A percentile compares a stretch with the other conserved stretches of the same genome.
Conservation (phyloP, 2,329 filamentous ascomycete species). For the Tolypocladium tundrense region DNA sequence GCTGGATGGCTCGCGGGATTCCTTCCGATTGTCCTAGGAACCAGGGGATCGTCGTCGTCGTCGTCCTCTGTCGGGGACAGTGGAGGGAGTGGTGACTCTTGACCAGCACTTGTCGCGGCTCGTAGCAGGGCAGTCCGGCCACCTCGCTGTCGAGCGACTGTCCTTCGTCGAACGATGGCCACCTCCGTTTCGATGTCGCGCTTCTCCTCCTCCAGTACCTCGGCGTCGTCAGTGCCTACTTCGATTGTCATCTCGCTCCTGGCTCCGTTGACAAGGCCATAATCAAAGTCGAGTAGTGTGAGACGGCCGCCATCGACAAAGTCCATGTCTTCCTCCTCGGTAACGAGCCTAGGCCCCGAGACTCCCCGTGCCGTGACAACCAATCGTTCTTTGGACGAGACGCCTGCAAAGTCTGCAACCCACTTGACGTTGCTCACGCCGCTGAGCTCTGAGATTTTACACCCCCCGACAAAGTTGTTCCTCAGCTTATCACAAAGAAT, state of each 20-base stretch:
- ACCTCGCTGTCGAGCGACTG: conserved; percentile 53
- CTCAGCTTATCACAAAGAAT: conserved; percentile 56
- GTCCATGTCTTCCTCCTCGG: conserved; percentile 61
- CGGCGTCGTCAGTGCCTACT: conserved; percentile 59
- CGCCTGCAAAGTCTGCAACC: conserved; percentile 47
- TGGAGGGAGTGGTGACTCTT: conserved; percentile 15
- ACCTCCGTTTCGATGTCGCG: conserved; percentile 70
- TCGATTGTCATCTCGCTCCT: conserved; percentile 57
- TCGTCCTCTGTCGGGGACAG: conserved; percentile 18
- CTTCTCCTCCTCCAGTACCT: conserved; percentile 61
- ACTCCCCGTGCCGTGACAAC: conserved; percentile 66
- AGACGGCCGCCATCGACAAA: conserved; percentile 72
- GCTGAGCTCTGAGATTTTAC: conserved; percentile 52
- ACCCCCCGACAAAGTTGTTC: conserved; percentile 61
- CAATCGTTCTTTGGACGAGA: conserved; percentile 43
- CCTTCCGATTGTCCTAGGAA: conserved; percentile 37
- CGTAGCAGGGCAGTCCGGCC: conserved; percentile 37
- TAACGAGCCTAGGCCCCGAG: conserved; percentile 42
- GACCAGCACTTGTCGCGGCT: conserved; percentile 33
- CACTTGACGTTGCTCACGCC: conserved; percentile 62
- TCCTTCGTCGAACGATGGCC: conserved; percentile 65
- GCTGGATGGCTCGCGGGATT: conserved; percentile 9
- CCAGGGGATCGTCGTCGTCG: conserved; percentile 40
- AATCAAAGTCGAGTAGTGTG: conserved; percentile 64
- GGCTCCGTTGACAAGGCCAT: conserved; percentile 43